Evolutionary conservation across 345 rosid genomes (phyloP), one percentile per base, ranked within the genome.

Genomic region (Brassica incana): DNA sequence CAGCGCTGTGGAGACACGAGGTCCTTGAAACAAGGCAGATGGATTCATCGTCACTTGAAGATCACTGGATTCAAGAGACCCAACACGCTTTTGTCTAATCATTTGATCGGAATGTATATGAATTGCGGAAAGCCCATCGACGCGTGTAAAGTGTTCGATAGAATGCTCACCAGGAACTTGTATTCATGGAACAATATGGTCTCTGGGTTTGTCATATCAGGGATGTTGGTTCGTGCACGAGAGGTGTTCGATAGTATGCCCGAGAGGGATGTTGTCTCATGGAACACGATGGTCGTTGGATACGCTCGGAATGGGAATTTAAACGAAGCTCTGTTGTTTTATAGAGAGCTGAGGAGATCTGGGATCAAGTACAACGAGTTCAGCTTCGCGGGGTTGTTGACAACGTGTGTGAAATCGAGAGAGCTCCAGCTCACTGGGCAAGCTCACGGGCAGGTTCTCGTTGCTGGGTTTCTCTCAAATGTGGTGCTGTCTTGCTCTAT

Each of bases 211-310:
- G 88, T 82, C 3, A 89, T 87, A 75, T 77, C 85, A 54, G 97
- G 98, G 62, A 86, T 81, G 88, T 35, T 88, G 76, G 80, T 71
- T 36, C 85, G 83, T 18, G 94, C 97, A 58, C 86, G 88, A 38
- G 70, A 29, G 56, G 9, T 93, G 83, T 93, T 90, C 64, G 92
- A 91, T 74, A 76, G 64, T 83, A 93, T 93, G 98, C 87, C 85
- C 0, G 86, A 86, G 74, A 86, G 79, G 64, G 97, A 91, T 78
- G 87, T 88, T 4, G 88, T 90, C n/a, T 90, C 95, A 1, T 91
- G 94, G 97, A 93, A 93, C 61, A 88, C 91, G 0, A 89, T 93
- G 95, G 85, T 91, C 50, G 69, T 91, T 27, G 94, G 87, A 20
- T 85, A 86, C 56, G 93, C 92, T 0, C 77, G 81, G 65, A 74